Evolutionary conservation across 768 basidiomycete species (phyloP).

Genomic region (Trametes cinnabarina): DNA sequence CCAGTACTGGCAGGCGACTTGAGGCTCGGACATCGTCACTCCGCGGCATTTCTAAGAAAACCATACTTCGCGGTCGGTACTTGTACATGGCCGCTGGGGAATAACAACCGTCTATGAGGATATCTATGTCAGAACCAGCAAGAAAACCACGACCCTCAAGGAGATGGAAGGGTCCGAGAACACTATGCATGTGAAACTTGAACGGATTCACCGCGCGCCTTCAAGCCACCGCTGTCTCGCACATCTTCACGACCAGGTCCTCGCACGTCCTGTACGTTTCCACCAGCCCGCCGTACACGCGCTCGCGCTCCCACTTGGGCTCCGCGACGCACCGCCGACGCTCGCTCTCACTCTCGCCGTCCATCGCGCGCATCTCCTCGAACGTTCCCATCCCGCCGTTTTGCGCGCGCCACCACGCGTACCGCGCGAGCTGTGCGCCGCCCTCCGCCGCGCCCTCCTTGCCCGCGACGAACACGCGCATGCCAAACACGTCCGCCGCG

Average conservation of each 20-base stretch:
- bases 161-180: neutral
- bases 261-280: constrained; percentile 57
- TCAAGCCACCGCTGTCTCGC: neutral
- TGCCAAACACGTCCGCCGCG: constrained; percentile 75
- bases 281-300: constrained; percentile 55
- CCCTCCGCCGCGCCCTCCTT: constrained; percentile 74
- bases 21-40: too few species aligned
- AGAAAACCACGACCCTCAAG: neutral
- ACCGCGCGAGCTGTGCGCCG: constrained; percentile 69
- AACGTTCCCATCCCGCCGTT: constrained; percentile 48
- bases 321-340: constrained; percentile 61
- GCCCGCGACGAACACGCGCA: constrained; percentile 67
- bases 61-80: too few species aligned
- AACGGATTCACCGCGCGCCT: neutral
- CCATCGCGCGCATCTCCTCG: constrained; percentile 59
- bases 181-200: too few species aligned
- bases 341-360: constrained; percentile 47
- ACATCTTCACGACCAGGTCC: constrained; percentile 36
- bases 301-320: constrained; percentile 44
- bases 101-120: neutral
- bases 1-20: too few species aligned
- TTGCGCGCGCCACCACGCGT: constrained; percentile 60
- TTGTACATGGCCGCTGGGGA: neutral
- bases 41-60: too few species aligned
- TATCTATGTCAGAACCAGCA: neutral